Conservation (phyloP, 495 filamentous ascomycete species). For the Neurospora sublineolata region DNA sequence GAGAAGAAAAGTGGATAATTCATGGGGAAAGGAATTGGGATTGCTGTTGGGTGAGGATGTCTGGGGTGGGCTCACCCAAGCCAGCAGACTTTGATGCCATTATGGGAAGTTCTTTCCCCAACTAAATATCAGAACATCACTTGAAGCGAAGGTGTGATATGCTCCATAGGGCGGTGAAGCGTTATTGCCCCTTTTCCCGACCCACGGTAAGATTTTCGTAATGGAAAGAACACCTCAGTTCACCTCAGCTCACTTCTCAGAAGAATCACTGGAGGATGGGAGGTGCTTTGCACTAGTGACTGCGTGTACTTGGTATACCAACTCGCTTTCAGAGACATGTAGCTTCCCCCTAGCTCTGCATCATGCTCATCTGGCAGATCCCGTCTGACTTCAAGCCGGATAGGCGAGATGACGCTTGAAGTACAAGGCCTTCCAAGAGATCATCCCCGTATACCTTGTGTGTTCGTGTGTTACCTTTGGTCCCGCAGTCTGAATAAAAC, state of each 20-base stretch:
- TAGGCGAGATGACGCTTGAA: not conserved
- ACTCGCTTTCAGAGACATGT: not conserved
- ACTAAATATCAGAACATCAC: not conserved
- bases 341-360: not conserved
- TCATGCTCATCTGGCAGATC: not conserved
- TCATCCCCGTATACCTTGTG: not conserved
- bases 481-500: not conserved
- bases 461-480: not conserved
- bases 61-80: not conserved
- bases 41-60: not conserved
- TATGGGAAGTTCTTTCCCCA: not conserved
- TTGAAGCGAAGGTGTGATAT: not conserved
- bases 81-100: not conserved
- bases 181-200: not conserved
- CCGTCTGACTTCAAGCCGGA: not conserved
- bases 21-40: not conserved
- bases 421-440: not conserved
- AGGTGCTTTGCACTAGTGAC: not conserved
- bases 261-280: not conserved
- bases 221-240: not conserved
- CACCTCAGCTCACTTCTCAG: not conserved
- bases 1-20: not conserved
- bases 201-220: not conserved
- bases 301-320: not conserved
- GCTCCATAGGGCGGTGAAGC: not conserved